Conservation (phyloP, 2,329 filamentous ascomycete species). For the Talaromyces sp. region DNA sequence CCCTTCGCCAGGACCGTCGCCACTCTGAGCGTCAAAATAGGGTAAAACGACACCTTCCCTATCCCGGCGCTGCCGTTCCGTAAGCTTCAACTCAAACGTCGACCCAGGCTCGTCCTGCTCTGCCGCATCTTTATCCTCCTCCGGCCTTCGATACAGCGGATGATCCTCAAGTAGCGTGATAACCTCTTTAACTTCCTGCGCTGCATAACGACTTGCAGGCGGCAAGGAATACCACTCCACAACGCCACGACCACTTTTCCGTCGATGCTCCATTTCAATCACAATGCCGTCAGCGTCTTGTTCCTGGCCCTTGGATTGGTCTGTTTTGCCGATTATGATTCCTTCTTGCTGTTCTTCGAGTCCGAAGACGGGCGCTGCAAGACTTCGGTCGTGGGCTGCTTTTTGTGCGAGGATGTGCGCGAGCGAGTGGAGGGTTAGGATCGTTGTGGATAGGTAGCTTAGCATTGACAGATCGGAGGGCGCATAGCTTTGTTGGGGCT, state of each 20-base stretch:
- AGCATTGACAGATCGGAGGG: constrained; percentile 70
- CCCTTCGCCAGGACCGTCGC: constrained; percentile 67
- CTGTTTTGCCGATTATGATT: constrained; percentile 63
- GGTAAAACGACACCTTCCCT: constrained; percentile 87
- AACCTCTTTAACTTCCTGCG: constrained; percentile 49
- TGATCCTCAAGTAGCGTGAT: constrained; percentile 71
- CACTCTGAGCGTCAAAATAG: constrained; percentile 93
- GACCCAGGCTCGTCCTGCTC: constrained; percentile 61
- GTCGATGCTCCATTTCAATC: constrained; percentile 78
- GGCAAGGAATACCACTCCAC: constrained; percentile 64
- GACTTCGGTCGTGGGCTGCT: constrained; percentile 70
- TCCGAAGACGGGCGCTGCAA: constrained; percentile 74
- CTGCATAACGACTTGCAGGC: constrained; percentile 42
- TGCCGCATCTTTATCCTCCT: constrained; percentile 36
- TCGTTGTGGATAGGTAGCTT: constrained; percentile 80
- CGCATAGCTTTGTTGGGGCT: constrained; percentile 41
- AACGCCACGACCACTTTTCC: constrained; percentile 76
- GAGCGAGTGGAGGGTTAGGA: constrained; percentile 71
- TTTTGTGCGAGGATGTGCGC: constrained; percentile 71
- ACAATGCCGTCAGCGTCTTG: constrained; percentile 59
- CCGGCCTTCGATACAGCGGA: constrained; percentile 59
- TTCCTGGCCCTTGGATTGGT: constrained; percentile 30
- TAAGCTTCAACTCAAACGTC: constrained; percentile 82
- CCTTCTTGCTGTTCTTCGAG: constrained; percentile 75
- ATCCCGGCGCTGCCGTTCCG: constrained; percentile 83